Evolutionary conservation across 805 yeast genomes (phyloP).

Genomic region (Wickerhamomyces chaumierensis): DNA sequence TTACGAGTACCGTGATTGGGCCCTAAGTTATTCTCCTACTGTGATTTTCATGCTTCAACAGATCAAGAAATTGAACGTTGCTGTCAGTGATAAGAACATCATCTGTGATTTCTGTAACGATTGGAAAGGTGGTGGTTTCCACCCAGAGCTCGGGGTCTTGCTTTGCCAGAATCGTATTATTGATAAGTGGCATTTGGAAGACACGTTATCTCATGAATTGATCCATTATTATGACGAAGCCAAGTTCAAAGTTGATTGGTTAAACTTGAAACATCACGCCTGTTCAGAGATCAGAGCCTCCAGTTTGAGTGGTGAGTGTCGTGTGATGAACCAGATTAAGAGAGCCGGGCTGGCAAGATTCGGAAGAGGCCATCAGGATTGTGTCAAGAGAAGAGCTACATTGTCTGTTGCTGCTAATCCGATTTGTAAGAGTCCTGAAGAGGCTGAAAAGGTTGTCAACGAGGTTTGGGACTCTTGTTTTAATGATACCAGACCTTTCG

Average conservation of each 20-base stretch:
- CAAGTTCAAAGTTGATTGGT: slow-evolving; percentile 81
- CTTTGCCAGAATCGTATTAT: slow-evolving; percentile 68
- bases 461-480: slow-evolving; percentile 91
- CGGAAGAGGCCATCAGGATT: slow-evolving; percentile 78
- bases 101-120: slow-evolving; percentile 80
- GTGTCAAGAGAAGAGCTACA: slow-evolving; percentile 82
- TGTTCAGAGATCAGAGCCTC: slow-evolving; percentile 95
- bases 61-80: slow-evolving; percentile 49
- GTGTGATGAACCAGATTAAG: slow-evolving; percentile 67
- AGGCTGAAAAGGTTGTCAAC: slow-evolving; percentile 71
- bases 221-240: slow-evolving; percentile 88
- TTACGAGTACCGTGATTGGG: slow-evolving; percentile 70
- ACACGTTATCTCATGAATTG: slow-evolving; percentile 84
- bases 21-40: slow-evolving; percentile 69
- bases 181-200: slow-evolving; percentile 76
- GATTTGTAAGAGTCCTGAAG: slow-evolving; percentile 54
- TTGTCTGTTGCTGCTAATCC: slow-evolving; percentile 84
- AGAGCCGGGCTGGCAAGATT: slow-evolving; percentile 41
- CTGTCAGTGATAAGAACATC: slow-evolving; percentile 39
- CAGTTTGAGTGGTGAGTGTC: slow-evolving; percentile 87
- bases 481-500: slow-evolving; percentile 92
- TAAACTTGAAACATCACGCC: slow-evolving; percentile 83
- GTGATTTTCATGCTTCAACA: slow-evolving; percentile 83
- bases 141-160: slow-evolving; percentile 79
- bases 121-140: slow-evolving; percentile 81